Percentiles rank a stretch among this genome's conserved stretches.
Conservation (phyloP, 2,329 filamentous ascomycete species). For the Neofusicoccum ribis region DNA sequence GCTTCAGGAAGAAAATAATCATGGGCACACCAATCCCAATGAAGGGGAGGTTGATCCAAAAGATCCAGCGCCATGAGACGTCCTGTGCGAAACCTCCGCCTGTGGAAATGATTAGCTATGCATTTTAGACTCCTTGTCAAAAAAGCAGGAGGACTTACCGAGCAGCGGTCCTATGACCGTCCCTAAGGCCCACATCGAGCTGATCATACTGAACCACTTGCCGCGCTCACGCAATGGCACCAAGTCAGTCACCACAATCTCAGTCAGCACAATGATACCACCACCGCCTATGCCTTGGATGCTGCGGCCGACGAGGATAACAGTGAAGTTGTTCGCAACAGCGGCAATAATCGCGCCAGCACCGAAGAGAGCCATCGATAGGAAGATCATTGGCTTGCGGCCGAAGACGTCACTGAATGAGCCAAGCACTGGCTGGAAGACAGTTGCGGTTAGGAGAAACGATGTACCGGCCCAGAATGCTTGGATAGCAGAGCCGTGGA, state of each 20-base stretch:
- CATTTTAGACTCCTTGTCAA: background rate
- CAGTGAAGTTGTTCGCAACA: slow-evolving; percentile 40
- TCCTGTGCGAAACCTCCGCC: slow-evolving; percentile 56
- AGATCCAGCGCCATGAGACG: slow-evolving; percentile 62
- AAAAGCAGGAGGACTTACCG: slow-evolving; percentile 24
- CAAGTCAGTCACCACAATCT: slow-evolving; percentile 49
- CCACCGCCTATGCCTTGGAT: slow-evolving; percentile 46
- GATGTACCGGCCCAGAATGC: slow-evolving; percentile 46
- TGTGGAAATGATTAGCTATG: background rate
- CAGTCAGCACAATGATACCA: slow-evolving; percentile 43
- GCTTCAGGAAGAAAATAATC: slow-evolving; percentile 55
- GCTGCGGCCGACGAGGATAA: slow-evolving; percentile 39
- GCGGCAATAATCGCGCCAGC: slow-evolving; percentile 39
- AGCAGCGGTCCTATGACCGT: slow-evolving; percentile 52
- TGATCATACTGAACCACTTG: slow-evolving; percentile 44
- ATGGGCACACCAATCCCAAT: slow-evolving; percentile 51
- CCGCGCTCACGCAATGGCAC: slow-evolving; percentile 45
- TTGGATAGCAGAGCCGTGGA: slow-evolving; percentile 41
- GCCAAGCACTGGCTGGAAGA: slow-evolving; percentile 43
- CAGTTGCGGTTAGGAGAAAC: slow-evolving; percentile 41
- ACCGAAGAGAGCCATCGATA: slow-evolving; percentile 38
- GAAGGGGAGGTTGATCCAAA: slow-evolving; percentile 65
- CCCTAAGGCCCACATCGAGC: slow-evolving; percentile 57
- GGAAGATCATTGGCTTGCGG: slow-evolving; percentile 39
- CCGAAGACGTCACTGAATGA: slow-evolving; percentile 44